Conservation (phyloP, 768 basidiomycete genomes). For the Suillus placidus region DNA sequence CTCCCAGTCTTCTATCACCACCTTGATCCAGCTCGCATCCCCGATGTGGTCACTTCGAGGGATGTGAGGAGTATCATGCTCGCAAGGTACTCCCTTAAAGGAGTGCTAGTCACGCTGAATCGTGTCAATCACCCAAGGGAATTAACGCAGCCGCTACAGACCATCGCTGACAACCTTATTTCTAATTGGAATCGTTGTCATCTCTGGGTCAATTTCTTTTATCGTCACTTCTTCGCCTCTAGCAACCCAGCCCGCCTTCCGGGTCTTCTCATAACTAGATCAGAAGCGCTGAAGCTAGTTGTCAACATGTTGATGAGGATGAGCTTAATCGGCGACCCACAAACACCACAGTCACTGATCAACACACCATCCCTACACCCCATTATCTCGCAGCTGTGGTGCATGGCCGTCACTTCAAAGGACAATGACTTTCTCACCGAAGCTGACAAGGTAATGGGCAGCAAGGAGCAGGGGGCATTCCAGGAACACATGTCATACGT, state of each 20-base stretch:
- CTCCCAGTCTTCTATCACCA: conserved; percentile 11
- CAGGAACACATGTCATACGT: conserved; percentile 11
- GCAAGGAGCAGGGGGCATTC: conserved; percentile 6
- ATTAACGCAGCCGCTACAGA: background rate
- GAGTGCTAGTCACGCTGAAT: conserved; percentile 8
- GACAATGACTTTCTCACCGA: conserved; percentile 3
- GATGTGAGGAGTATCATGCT: conserved; percentile 5
- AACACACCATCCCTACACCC: conserved; percentile 5
- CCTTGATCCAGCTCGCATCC: conserved; percentile 11
- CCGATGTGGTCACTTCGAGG: conserved; percentile 7
- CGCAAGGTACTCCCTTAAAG: conserved; percentile 8
- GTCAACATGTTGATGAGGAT: conserved; percentile 9
- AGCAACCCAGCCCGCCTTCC: conserved; percentile 7
- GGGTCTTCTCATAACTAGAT: conserved; percentile 8
- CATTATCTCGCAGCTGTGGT: conserved; percentile 4
- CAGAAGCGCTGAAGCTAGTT: conserved; percentile 6
- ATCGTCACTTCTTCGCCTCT: conserved; percentile 6
- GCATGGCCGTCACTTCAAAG: conserved; percentile 7
- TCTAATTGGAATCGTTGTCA: conserved; percentile 6
- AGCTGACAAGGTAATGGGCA: conserved; percentile 10
- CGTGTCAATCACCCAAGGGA: background rate
- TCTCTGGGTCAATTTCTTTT: conserved; percentile 9
- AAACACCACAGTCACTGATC: conserved; percentile 5
- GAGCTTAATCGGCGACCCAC: background rate
- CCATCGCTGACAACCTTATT: background rate